Evolutionary conservation across 805 yeast species (phyloP).

Genomic region (Yamadazyma takamatsuzukensis): DNA sequence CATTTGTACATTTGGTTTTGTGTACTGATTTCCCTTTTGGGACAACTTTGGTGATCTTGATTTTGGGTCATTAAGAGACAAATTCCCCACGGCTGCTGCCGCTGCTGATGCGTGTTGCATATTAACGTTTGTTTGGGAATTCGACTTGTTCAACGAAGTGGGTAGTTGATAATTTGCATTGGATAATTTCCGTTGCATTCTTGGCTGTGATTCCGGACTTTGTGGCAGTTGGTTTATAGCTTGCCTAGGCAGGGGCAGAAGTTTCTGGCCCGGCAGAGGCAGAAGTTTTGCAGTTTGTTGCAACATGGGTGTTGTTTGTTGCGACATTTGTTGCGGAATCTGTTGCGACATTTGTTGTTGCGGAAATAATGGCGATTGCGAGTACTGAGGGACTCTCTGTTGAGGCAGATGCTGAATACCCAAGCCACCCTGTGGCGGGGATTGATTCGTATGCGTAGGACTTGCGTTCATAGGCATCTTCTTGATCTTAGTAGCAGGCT

Average conservation of each 20-base stretch:
- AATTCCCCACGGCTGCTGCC: constrained; percentile 8
- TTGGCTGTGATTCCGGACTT: too few relatives aligned
- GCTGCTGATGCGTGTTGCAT: constrained; percentile 8
- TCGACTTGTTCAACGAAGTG: neutral
- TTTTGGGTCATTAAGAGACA: constrained; percentile 3
- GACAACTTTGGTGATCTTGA: too few relatives aligned
- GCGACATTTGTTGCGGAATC: constrained; percentile 4
- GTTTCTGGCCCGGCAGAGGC: constrained; percentile 5
- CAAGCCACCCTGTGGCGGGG: constrained; percentile 9
- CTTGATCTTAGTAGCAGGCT: constrained; percentile 32
- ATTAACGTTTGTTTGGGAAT: neutral
- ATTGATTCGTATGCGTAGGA: constrained; percentile 5
- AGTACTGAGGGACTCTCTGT: neutral
- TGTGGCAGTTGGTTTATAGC: too few relatives aligned
- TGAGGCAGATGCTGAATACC: constrained; percentile 3
- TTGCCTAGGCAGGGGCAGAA: too few relatives aligned
- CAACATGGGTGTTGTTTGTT: neutral
- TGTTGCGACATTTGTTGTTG: constrained; percentile 4
- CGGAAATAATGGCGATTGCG: constrained; percentile 1
- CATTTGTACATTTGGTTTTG: too few relatives aligned
- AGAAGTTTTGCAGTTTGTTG: constrained; percentile 1
- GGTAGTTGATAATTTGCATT: constrained; percentile 7
- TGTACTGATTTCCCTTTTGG: too few relatives aligned
- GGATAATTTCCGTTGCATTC: too few relatives aligned
- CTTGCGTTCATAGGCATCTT: constrained; percentile 13